phyloP scores from a whole-genome alignment of 2,329 filamentous ascomycete genomes.

The Sporothrix dimorphospora region DNA sequence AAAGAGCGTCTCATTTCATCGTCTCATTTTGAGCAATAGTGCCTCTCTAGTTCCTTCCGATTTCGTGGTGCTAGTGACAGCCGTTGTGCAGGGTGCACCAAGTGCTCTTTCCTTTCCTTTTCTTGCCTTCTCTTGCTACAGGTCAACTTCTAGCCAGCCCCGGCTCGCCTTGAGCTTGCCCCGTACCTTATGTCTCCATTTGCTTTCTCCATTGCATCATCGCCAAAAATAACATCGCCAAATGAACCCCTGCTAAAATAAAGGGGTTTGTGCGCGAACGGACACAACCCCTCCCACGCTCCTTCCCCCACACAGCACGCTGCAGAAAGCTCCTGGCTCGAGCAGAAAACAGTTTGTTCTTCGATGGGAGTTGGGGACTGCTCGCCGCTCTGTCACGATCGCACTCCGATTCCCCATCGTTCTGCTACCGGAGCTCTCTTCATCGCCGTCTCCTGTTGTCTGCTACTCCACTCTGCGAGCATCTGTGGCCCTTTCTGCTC shows the following conservation, averaged over 20 bases:
- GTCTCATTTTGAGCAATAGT: neutral
- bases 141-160: neutral
- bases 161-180: neutral
- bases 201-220: slow-evolving; percentile 10
- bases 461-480: neutral
- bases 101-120: neutral
- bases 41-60: neutral
- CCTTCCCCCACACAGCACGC: neutral
- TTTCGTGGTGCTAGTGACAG: neutral
- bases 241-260: neutral
- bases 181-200: neutral
- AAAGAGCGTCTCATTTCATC: slow-evolving; percentile 10
- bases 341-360: neutral
- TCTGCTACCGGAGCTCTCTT: neutral
- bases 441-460: neutral
- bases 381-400: neutral
- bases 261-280: slow-evolving; percentile 15
- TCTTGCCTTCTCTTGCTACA: neutral
- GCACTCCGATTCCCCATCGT: neutral
- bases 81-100: neutral
- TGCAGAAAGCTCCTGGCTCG: slow-evolving; percentile 8
- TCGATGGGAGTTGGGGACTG: neutral
- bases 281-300: neutral
- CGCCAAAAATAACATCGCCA: slow-evolving; percentile 26
- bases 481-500: neutral